Percentiles rank a stretch among this genome's conserved stretches.
phyloP scores from a whole-genome alignment of 768 basidiomycete genomes.

The Chlorophyllum brunneum region DNA sequence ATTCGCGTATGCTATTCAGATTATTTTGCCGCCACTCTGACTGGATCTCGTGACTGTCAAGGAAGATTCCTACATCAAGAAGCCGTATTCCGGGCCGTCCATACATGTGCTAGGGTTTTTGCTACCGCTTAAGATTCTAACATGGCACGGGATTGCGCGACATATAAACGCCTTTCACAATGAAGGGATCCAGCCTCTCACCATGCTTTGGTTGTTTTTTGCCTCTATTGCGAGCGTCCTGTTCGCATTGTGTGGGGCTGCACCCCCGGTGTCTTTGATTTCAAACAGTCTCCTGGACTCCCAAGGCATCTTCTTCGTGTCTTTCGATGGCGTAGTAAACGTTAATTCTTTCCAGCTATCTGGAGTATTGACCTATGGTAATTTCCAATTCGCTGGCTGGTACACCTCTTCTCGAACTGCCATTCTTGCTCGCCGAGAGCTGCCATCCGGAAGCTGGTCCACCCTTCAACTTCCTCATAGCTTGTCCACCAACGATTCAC shows the following conservation, averaged over 20 bases:
- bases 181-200: not conserved
- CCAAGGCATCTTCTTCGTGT: constrained; percentile 40
- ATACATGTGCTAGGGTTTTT: not conserved
- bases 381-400: constrained; percentile 43
- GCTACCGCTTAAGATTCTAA: not conserved
- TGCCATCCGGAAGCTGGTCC: constrained; percentile 38
- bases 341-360: constrained; percentile 45
- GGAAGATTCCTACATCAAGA: not conserved
- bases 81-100: constrained; percentile 7
- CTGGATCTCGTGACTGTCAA: too few relatives aligned
- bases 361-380: constrained; percentile 33
- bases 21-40: too few relatives aligned
- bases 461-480: constrained; percentile 40
- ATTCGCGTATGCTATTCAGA: too few relatives aligned
- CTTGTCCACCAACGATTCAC: constrained; percentile 37
- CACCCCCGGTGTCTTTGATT: constrained; percentile 35
- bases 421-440: constrained; percentile 35
- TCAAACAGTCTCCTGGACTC: constrained; percentile 35
- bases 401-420: constrained; percentile 39
- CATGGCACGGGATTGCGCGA: not conserved
- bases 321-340: constrained; percentile 44
- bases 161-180: not conserved
- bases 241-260: constrained; percentile 23
- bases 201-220: constrained; percentile 9
- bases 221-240: constrained; percentile 13